Conservation (phyloP, 1,284 basidiomycete genomes). For the Trichosporon coremiiforme region DNA sequence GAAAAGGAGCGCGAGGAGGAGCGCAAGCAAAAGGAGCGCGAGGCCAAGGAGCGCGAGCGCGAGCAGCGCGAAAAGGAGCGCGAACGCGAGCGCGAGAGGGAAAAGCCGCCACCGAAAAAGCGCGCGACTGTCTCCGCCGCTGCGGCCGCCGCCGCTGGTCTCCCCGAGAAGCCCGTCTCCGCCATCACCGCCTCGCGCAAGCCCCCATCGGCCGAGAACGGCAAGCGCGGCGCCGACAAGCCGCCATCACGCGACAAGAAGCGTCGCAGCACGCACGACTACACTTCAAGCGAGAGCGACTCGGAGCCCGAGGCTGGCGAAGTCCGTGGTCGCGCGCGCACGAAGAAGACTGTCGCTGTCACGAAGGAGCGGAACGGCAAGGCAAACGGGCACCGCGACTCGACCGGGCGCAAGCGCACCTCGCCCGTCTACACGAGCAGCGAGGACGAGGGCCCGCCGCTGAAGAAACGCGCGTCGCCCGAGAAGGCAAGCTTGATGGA, state of each 20-base stretch:
- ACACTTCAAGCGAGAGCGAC: conserved; percentile 30
- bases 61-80: conserved; percentile 3
- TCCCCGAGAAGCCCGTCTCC: conserved; percentile 2
- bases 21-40: neutral
- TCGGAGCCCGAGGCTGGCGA: conserved; percentile 23
- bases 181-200: neutral
- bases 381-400: neutral
- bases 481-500: neutral
- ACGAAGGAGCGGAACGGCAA: conserved; percentile 14
- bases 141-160: neutral
- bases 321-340: neutral
- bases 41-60: conserved; percentile 20
- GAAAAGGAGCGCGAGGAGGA: conserved; percentile 13
- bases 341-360: neutral
- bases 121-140: neutral
- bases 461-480: neutral
- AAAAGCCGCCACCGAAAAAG: conserved; percentile 12
- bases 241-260: neutral
- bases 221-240: neutral
- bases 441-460: conserved; percentile 4
- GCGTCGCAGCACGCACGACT: conserved; percentile 26
- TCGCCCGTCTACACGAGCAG: conserved; percentile 17
- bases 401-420: neutral
- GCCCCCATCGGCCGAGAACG: neutral
- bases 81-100: neutral